phyloP scores from a whole-genome alignment of 2,329 filamentous ascomycete species.

The Alternaria consortialis region DNA sequence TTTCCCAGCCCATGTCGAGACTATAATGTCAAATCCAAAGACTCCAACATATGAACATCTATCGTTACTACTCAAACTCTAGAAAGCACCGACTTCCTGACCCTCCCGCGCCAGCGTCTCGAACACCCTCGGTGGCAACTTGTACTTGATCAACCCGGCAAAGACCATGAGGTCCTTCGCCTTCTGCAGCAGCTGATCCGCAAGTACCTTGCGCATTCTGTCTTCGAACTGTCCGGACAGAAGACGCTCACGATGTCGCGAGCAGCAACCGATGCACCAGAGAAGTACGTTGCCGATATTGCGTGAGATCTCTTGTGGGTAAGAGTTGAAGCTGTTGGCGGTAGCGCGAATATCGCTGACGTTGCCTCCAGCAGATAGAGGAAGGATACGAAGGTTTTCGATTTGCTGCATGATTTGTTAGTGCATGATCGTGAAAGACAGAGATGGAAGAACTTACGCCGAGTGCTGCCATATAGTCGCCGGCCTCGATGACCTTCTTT shows the following conservation, averaged over 20 bases:
- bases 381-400: slow-evolving; percentile 77
- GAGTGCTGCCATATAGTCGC: slow-evolving; percentile 68
- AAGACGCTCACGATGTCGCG: slow-evolving; percentile 73
- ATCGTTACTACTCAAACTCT: not conserved
- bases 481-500: slow-evolving; percentile 66
- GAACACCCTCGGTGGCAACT: slow-evolving; percentile 85
- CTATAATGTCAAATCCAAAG: not conserved
- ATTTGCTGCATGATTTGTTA: slow-evolving; percentile 67
- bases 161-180: slow-evolving; percentile 93
- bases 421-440: not conserved
- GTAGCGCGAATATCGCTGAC: slow-evolving; percentile 79
- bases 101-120: slow-evolving; percentile 86
- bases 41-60: not conserved
- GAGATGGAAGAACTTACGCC: slow-evolving; percentile 63
- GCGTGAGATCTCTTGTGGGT: slow-evolving; percentile 82
- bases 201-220: slow-evolving; percentile 61
- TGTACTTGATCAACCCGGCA: slow-evolving; percentile 89
- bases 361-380: slow-evolving; percentile 77
- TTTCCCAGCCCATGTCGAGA: not conserved
- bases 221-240: slow-evolving; percentile 77
- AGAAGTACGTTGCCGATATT: slow-evolving; percentile 91
- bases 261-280: slow-evolving; percentile 91
- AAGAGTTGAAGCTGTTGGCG: slow-evolving; percentile 80
- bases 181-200: slow-evolving; percentile 77
- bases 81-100: slow-evolving; percentile 45